A percentile compares a stretch with the other conserved stretches of the same genome.
phyloP scores from a whole-genome alignment of 75 land plant species.

The Cunninghamia lanceolata region DNA sequence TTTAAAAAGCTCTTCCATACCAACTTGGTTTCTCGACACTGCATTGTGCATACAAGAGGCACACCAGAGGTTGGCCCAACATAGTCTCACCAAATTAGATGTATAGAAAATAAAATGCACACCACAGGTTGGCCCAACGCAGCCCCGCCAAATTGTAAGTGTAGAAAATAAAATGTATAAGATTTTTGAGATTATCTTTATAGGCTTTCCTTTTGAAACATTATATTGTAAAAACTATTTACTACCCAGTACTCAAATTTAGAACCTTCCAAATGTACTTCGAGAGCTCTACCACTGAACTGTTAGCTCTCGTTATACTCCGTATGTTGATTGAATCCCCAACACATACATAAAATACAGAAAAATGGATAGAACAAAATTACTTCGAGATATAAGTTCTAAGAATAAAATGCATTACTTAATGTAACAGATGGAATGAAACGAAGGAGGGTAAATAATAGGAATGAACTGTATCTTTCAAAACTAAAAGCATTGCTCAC shows the following conservation, averaged over 20 bases:
- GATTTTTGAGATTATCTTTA: not conserved
- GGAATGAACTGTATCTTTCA: not conserved
- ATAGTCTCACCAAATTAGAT: too few relatives aligned
- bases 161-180: too few relatives aligned
- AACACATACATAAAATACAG: too few relatives aligned
- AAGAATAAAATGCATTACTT: not conserved
- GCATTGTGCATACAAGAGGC: too few relatives aligned
- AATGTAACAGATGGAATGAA: not conserved
- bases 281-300: not conserved
- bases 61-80: too few relatives aligned
- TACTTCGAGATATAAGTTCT: not conserved
- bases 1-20: too few relatives aligned
- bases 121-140: too few relatives aligned
- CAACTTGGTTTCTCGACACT: too few relatives aligned
- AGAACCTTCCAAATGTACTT: not conserved
- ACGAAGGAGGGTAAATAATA: not conserved
- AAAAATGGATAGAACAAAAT: not conserved
- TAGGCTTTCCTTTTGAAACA: not conserved
- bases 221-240: not conserved
- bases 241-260: not conserved
- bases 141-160: too few relatives aligned
- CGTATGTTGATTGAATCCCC: not conserved
- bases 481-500: not conserved
- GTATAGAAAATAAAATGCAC: too few relatives aligned
- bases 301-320: not conserved